Conservation (phyloP, 1,139 yeast genomes). For the Blastobotrys ciferrii region DNA sequence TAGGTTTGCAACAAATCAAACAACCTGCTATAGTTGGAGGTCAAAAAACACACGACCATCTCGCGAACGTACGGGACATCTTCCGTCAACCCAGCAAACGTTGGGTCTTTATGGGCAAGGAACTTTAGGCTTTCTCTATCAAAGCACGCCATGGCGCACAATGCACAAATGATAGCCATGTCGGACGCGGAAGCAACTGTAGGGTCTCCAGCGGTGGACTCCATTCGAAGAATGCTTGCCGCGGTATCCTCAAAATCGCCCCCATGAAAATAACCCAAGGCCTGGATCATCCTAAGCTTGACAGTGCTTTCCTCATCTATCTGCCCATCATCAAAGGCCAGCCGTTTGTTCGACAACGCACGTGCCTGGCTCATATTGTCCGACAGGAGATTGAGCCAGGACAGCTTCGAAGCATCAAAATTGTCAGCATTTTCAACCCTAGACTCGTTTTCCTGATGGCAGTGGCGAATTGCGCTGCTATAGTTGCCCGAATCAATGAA, state of each 20-base stretch:
- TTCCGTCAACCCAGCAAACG: slow-evolving; percentile 65
- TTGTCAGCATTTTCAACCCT: not conserved
- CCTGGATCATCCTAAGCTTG: slow-evolving; percentile 9
- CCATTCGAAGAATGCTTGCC: slow-evolving; percentile 1
- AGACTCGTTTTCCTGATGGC: slow-evolving; percentile 1
- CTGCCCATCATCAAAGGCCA: not conserved
- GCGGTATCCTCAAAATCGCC: slow-evolving; percentile 12
- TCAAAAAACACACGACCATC: slow-evolving; percentile 20
- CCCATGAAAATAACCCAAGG: slow-evolving; percentile 17
- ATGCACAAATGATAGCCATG: slow-evolving; percentile 24
- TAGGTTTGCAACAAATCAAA: slow-evolving; percentile 21
- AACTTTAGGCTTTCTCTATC: slow-evolving; percentile 26
- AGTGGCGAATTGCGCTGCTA: slow-evolving; percentile 16
- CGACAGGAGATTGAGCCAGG: not conserved
- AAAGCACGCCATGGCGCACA: slow-evolving; percentile 29
- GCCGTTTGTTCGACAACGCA: not conserved
- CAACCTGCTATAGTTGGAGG: slow-evolving; percentile 19
- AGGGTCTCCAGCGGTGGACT: not conserved
- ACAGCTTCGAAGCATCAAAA: not conserved
- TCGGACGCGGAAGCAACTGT: slow-evolving; percentile 15
- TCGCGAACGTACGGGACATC: slow-evolving; percentile 18
- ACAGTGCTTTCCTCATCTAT: not conserved
- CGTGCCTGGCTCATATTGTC: slow-evolving; percentile 2
- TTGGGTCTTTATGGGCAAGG: slow-evolving; percentile 46
- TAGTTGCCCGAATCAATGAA: slow-evolving; percentile 13